Base-by-base conservation (phyloP, 331 rosid species). In the Rosa hybrid region DNA sequence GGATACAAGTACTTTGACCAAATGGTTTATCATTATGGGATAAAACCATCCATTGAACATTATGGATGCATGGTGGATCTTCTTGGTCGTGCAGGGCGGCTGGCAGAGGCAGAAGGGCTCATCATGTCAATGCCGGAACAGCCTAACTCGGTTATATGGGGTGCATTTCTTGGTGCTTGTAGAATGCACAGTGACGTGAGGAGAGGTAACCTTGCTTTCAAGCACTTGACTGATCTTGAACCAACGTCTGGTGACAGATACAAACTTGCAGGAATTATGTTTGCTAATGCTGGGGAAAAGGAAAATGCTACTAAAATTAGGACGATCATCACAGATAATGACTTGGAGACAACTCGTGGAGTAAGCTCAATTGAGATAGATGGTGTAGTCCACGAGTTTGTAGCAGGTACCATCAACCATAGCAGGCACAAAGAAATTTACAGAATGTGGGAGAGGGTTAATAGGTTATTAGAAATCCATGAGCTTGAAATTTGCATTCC, bases 51-150 rank as follows among this genome's bases (percentile, higher is more conserved):
- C 1, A 80, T 81, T 34, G 87, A 89, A 56, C 92, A 89, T 57
- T 89, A 84, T 65, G 92, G 90, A 45, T 86, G 90, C 82, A 85
- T 89, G 90, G 89, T 87, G 8, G 89, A 89, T 80, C 84, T 89
- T 49, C 90, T 87, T 7, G 86, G 90, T 50, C 86, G 90, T 49
- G 87, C 90, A 0, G 88, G 90, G 67, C 21, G 68, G 70, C 46
- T 87, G 48, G 76, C 63, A 6, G 89, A 87, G 67, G 90, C 85
- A 1, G 85, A 89, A 81, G 74, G 71, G 44, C 50, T 89, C 39
- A 85, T 87, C 42, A 18, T 2, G 42, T 68, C 79, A 13, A 82
- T 85, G 85, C 82, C 84, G 0, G 82, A 79, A 73, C 45, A 79
- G 39, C 84, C 90, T 0, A 87, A 85, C 25, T 83, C 89, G 0